Evolutionary conservation across 2,329 filamentous ascomycete species (phyloP).

Genomic region (Karstenula rhodostoma): DNA sequence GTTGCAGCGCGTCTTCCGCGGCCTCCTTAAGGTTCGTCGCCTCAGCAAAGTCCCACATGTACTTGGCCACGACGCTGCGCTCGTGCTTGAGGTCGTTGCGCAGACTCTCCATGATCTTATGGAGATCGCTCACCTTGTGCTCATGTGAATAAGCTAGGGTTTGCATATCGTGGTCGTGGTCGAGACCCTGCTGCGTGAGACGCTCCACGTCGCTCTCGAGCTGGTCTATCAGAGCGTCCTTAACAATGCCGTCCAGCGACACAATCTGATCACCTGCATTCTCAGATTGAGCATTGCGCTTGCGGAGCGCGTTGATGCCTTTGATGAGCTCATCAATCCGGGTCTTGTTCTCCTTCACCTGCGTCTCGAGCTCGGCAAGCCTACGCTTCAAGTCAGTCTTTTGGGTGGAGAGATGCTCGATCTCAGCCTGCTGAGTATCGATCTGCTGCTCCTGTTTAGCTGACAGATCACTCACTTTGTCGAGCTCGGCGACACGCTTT

Average conservation of each 20-base stretch:
- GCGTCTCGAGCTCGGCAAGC: neutral
- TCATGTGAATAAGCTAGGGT: neutral
- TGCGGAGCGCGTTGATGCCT: neutral
- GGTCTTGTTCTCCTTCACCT: neutral
- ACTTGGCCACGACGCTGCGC: neutral
- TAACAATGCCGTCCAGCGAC: neutral
- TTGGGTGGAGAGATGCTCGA: neutral
- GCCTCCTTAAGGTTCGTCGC: neutral
- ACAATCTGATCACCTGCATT: neutral
- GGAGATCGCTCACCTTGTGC: neutral
- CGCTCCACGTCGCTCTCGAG: neutral
- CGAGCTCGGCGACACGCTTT: neutral
- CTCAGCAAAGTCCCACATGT: neutral
- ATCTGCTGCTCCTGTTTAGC: neutral
- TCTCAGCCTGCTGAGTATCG: neutral
- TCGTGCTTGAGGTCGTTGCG: neutral
- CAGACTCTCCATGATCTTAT: neutral
- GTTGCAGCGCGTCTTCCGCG: neutral
- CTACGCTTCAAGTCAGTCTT: neutral
- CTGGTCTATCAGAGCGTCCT: constrained; percentile 3
- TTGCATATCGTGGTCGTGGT: neutral
- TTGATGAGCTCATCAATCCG: constrained; percentile 3
- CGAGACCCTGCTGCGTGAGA: neutral
- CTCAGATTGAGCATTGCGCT: neutral
- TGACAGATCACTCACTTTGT: neutral